phyloP scores from a whole-genome alignment of 1,284 basidiomycete genomes.

The Testicularia cyperi region DNA sequence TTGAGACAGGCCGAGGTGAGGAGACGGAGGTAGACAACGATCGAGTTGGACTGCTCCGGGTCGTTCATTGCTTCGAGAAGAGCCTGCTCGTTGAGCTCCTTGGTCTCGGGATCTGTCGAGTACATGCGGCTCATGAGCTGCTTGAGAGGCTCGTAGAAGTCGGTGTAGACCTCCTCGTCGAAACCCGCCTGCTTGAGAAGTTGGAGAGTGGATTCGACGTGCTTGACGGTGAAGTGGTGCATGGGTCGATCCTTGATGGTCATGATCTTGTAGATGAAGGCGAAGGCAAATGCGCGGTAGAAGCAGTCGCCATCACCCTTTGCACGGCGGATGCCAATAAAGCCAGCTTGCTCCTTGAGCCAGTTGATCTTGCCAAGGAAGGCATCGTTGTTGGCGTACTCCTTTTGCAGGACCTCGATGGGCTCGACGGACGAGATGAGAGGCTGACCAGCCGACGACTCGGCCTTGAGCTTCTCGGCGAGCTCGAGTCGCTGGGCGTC shows the following conservation, averaged over 20 bases:
- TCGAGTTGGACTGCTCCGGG: slow-evolving; percentile 47
- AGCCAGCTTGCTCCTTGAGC: slow-evolving; percentile 36
- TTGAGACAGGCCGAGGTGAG: slow-evolving; percentile 48
- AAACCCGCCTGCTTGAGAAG: slow-evolving; percentile 45
- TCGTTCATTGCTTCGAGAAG: slow-evolving; percentile 49
- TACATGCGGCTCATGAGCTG: slow-evolving; percentile 36
- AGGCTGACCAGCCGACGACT: slow-evolving; percentile 16
- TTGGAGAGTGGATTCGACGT: slow-evolving; percentile 39
- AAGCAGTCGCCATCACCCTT: slow-evolving; percentile 58
- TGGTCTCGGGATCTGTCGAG: slow-evolving; percentile 27
- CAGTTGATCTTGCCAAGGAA: slow-evolving; percentile 47
- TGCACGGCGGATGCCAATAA: slow-evolving; percentile 37
- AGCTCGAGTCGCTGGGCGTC: slow-evolving; percentile 43
- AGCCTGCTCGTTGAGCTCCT: slow-evolving; percentile 33
- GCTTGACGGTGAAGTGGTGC: slow-evolving; percentile 39
- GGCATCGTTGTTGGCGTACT: slow-evolving; percentile 30
- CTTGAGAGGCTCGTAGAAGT: slow-evolving; percentile 51
- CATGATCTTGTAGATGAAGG: slow-evolving; percentile 42
- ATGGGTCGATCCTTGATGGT: slow-evolving; percentile 38
- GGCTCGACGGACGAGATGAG: slow-evolving; percentile 40
- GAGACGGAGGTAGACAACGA: slow-evolving; percentile 51
- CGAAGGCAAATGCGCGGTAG: slow-evolving; percentile 53
- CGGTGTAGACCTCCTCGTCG: slow-evolving; percentile 38
- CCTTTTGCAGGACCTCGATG: slow-evolving; percentile 33
- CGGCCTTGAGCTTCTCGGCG: slow-evolving; percentile 30